These are phyloP conservation scores for Schizochytrium sp. DNA, from an alignment of 108 stramenopile species.

Conservation along the genomic window DNA sequence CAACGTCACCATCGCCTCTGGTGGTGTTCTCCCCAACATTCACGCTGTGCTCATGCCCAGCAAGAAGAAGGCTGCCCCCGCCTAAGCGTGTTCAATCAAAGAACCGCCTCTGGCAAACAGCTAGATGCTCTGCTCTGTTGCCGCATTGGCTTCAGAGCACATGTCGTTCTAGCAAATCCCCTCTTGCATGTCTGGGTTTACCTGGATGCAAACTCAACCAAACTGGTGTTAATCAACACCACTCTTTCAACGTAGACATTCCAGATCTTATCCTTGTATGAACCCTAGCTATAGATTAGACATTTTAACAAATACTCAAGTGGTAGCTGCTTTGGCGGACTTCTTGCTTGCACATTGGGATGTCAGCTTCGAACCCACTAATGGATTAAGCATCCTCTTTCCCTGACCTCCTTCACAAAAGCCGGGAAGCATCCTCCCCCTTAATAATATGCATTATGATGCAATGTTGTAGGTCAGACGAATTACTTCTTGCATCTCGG, in stretches of 20 bases:
- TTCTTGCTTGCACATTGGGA: no score
- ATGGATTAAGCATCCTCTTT: no score
- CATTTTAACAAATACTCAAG: no score
- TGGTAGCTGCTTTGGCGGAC: no score
- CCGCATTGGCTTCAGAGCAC: not conserved
- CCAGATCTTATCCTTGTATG: no score
- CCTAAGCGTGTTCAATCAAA: conserved; percentile 13
- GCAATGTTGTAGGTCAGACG: no score
- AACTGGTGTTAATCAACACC: conserved; percentile 17
- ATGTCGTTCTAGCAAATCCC: not conserved
- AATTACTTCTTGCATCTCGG: no score
- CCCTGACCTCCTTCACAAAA: no score
- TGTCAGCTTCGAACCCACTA: no score
- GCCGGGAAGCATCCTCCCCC: no score
- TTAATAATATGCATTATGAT: no score
- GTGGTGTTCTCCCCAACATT: conserved; percentile 97
- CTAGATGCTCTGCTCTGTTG: not conserved
- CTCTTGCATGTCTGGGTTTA: not conserved
- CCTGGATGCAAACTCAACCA: not conserved
- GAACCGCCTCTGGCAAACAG: not conserved
- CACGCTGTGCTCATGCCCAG: conserved; percentile 94
- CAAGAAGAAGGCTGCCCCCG: conserved; percentile 73
- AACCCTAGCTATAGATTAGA: no score
- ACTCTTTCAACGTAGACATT: not conserved
- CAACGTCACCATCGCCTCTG: conserved; percentile 91